These are phyloP conservation scores for Piloderma croceum DNA, from an alignment of 768 basidiomycete species.

Conservation along the genomic window DNA sequence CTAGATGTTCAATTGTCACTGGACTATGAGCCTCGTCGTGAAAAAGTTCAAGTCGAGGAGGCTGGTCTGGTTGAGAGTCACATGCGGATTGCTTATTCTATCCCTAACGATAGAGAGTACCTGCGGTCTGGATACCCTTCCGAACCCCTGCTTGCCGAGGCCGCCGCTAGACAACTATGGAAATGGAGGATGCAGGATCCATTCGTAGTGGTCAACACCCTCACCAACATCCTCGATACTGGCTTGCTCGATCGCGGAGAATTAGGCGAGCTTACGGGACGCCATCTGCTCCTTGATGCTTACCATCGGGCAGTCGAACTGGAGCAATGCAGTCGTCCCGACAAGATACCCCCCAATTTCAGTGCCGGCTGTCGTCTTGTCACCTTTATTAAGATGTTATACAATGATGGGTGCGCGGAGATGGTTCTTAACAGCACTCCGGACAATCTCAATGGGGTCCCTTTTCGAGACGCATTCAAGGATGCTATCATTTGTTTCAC, in stretches of 20 bases:
- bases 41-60: constrained; percentile 1
- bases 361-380: constrained; percentile 16
- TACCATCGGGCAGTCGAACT: constrained; percentile 19
- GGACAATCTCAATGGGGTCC: constrained; percentile 18
- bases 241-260: constrained; percentile 13
- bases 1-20: constrained; percentile 14
- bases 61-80: constrained; percentile 15
- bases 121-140: constrained; percentile 14
- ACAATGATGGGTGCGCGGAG: constrained; percentile 7
- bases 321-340: no score
- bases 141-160: no score
- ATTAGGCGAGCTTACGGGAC: constrained; percentile 17
- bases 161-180: constrained; percentile 14
- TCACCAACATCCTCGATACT: neutral
- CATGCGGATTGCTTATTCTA: constrained; percentile 16
- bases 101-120: constrained; percentile 13
- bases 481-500: no score
- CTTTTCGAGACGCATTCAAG: constrained; percentile 29
- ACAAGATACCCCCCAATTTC: constrained; percentile 8
- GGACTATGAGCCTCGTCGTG: constrained; percentile 9
- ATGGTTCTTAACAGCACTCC: constrained; percentile 17
- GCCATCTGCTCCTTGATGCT: constrained; percentile 17
- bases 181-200: constrained; percentile 5
- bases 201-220: neutral
- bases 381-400: constrained; percentile 17